Evolutionary conservation across 352 stramenopile genomes (phyloP), one percentile per base, ranked within the genome.

Genomic region (Albugo laibachii): DNA sequence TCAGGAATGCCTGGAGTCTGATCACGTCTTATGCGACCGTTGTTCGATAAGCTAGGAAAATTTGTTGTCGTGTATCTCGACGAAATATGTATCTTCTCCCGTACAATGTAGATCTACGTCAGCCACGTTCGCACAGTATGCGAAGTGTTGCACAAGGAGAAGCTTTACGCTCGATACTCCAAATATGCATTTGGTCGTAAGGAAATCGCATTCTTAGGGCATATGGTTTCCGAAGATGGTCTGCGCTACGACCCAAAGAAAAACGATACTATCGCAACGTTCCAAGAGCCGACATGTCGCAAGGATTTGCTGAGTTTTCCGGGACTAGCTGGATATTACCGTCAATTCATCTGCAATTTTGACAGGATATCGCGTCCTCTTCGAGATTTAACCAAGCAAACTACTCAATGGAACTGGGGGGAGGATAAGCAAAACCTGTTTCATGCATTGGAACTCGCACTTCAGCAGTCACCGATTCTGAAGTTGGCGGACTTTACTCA

Each of bases 141-240:
- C 36, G 45, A 56, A 20, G 27, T 47, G 37, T 36, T 59, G 41
- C 38, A 8, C 38, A 24, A 43, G 20, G 38, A 43, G 38, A 43
- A 43, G 2, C 16, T 50, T n/a, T 35, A 11, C n/a, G n/a, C n/a
- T n/a, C n/a, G n/a, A n/a, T n/a, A 16, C 10, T n/a, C 8, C 11
- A 55, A 59, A 21, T 45, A 8, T 18, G 16, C 27, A 0, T 62
- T 69, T 45, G 58, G 49, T 24, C 31, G 44, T 19, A 11, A 10
- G 12, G 48, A 19, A 36, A 44, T 66, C 13, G 42, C 47, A 18
- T 65, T 69, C 35, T 40, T 63, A n/a, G 58, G 57, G n/a, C 55
- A 66, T 41, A 61, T 50, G 0, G 45, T 65, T 31, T 57, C 52
- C 1, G 38, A 11, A 12, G 15, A 50, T 39, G 54, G 61, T 19